These are phyloP conservation scores for Podospora sp. DNA, from an alignment of 495 filamentous ascomycete genomes.

Conservation along the genomic window DNA sequence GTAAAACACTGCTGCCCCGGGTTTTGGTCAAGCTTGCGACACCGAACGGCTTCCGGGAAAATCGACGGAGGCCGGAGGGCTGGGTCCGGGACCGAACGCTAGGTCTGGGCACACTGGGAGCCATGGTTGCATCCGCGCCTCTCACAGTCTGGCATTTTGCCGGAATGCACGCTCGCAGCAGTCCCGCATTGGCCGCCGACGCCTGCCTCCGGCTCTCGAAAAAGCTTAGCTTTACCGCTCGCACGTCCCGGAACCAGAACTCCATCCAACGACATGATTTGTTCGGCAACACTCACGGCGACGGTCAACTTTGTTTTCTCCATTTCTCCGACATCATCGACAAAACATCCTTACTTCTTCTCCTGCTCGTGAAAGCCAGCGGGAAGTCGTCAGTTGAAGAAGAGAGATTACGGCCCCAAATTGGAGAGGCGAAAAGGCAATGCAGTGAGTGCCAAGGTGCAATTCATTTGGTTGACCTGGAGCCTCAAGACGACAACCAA, in stretches of 20 bases:
- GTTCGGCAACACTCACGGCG: background rate
- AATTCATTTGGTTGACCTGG: constrained; percentile 19
- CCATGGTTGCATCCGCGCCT: background rate
- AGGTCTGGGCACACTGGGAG: background rate
- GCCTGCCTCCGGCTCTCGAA: background rate
- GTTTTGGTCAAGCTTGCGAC: background rate
- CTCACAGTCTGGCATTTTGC: background rate
- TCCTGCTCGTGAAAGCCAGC: background rate
- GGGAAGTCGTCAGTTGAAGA: background rate
- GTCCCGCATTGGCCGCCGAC: background rate
- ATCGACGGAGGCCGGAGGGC: background rate
- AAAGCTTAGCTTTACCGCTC: constrained; percentile 2
- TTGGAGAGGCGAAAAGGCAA: constrained; percentile 4
- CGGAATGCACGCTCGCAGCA: background rate
- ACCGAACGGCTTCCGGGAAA: background rate
- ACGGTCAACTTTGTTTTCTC: background rate
- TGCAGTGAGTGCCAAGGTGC: constrained; percentile 9
- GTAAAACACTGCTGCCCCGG: background rate
- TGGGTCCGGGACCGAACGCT: background rate
- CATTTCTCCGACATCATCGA: background rate
- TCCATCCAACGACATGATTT: background rate
- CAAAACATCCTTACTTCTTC: background rate
- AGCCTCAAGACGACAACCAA: background rate
- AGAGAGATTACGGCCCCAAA: background rate
- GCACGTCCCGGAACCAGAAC: background rate